These are phyloP conservation scores for Citrus trifoliata DNA, from an alignment of 345 rosid genomes.

Conservation along the genomic window DNA sequence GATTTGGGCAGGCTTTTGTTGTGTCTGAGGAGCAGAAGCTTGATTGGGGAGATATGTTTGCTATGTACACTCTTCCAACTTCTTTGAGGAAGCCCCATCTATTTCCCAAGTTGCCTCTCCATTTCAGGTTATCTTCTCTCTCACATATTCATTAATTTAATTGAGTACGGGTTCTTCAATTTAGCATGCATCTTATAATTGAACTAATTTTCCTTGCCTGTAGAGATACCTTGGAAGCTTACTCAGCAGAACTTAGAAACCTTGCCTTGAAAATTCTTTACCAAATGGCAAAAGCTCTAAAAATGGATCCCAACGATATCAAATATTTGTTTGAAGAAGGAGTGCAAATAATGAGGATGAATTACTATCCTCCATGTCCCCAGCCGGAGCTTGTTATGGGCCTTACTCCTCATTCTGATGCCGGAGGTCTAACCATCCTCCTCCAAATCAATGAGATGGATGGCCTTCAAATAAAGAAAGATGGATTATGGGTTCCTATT, in stretches of 20 bases:
- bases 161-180: neutral
- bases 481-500: conserved; percentile 17
- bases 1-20: neutral
- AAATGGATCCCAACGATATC: conserved; percentile 10
- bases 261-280: conserved; percentile 14
- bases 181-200: neutral
- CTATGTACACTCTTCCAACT: neutral
- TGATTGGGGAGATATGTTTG: neutral
- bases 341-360: conserved; percentile 8
- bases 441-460: conserved; percentile 22
- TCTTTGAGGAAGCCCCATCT: conserved; percentile 6
- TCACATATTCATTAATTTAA: too few species aligned
- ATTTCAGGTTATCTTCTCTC: neutral
- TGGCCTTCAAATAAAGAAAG: conserved; percentile 20
- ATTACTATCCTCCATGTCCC: conserved; percentile 32
- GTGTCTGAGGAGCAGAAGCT: conserved; percentile 8
- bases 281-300: conserved; percentile 11
- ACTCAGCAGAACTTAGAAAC: conserved; percentile 5
- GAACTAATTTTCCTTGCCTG: neutral
- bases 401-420: conserved; percentile 31
- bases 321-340: conserved; percentile 12
- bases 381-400: conserved; percentile 36
- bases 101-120: conserved; percentile 16
- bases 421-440: conserved; percentile 2
- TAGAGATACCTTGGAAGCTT: conserved; percentile 12